Base-by-base conservation (phyloP, 495 filamentous ascomycete genomes). In the Pseudevernia furfuracea region DNA sequence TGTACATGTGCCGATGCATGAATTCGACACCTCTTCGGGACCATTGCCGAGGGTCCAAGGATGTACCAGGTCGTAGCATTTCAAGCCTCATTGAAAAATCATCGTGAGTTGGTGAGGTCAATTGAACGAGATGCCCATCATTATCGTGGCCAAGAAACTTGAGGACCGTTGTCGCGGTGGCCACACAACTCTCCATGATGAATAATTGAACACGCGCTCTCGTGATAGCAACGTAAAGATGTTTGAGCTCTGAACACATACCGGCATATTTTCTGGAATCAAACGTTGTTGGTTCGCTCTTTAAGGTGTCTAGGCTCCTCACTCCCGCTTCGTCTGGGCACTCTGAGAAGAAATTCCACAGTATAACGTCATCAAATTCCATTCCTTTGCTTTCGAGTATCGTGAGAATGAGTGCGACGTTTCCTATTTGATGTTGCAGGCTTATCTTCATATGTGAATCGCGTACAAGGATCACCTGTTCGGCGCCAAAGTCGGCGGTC, bases 351-450 rank as follows among this genome's bases (percentile, higher is more conserved):
- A 76, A 76, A 49, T 77, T 70, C 52, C 67, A 74, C 2, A 77
- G 28, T 17, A 77, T 59, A 0, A 77, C 75, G 58, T 77, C 78
- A 7, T 80, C 76, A 59, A 80, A 80, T 58, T 80, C 78, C 78
- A 80, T 80, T 11, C 78, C 78, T 49, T 80, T 80, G 39, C 74
- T 76, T 61, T 80, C 67, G 1, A 77, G 67, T 46, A 80, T 74
- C 9, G 78, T 80, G 0, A 78, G 67, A 28, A 79, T 69, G 10
- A 80, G 59, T 0, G 75, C 71, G n/a, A 69, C 64, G 21, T 71
- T 64, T 11, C 70, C 71, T n/a, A 80, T 66, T 30, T 71, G 25
- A 2, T 39, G 49, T 34, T 75, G 70, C 4, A 80, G 43, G 4
- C 55, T 71, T 49, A 60, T 58, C 46, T 78, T 78, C 3, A 68